These are phyloP conservation scores for Alternaria sp. DNA, from an alignment of 2,329 filamentous ascomycete species.

Conservation along the genomic window DNA sequence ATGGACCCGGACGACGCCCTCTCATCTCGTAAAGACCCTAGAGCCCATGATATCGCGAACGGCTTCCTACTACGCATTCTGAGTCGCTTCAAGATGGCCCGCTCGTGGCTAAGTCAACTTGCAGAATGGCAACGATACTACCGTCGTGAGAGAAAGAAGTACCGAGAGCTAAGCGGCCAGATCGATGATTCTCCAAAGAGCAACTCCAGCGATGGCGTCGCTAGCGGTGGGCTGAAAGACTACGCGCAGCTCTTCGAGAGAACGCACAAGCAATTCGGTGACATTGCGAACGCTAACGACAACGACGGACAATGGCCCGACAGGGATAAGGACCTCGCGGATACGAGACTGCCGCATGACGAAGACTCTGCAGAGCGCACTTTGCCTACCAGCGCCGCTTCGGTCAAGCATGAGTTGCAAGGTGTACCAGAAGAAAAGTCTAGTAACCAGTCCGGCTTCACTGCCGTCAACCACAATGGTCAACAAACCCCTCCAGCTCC, in stretches of 20 bases:
- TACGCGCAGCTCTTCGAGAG: constrained; percentile 25
- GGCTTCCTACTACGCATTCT: constrained; percentile 21
- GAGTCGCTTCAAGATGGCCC: constrained; percentile 22
- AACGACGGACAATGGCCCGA: constrained; percentile 8
- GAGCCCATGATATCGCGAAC: constrained; percentile 26
- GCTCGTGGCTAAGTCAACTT: constrained; percentile 18
- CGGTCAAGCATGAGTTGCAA: constrained; percentile 11
- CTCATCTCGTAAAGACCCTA: constrained; percentile 20
- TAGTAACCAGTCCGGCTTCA: constrained; percentile 9
- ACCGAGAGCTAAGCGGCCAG: constrained; percentile 19
- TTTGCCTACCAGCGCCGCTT: not conserved
- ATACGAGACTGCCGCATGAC: constrained; percentile 22
- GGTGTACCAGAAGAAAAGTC: not conserved
- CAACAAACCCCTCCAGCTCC: not conserved
- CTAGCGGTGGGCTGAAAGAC: constrained; percentile 26
- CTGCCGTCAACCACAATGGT: constrained; percentile 14
- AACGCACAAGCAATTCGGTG: constrained; percentile 30
- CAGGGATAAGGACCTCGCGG: constrained; percentile 17
- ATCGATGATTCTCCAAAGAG: constrained; percentile 26
- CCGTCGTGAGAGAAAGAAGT: constrained; percentile 16
- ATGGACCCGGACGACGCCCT: constrained; percentile 69
- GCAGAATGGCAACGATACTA: constrained; percentile 15
- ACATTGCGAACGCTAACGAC: constrained; percentile 8
- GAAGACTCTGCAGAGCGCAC: constrained; percentile 18
- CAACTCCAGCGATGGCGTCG: constrained; percentile 19